Base-by-base conservation (phyloP, 2,329 filamentous ascomycete species). In the Pseudopithomyces maydicus region DNA sequence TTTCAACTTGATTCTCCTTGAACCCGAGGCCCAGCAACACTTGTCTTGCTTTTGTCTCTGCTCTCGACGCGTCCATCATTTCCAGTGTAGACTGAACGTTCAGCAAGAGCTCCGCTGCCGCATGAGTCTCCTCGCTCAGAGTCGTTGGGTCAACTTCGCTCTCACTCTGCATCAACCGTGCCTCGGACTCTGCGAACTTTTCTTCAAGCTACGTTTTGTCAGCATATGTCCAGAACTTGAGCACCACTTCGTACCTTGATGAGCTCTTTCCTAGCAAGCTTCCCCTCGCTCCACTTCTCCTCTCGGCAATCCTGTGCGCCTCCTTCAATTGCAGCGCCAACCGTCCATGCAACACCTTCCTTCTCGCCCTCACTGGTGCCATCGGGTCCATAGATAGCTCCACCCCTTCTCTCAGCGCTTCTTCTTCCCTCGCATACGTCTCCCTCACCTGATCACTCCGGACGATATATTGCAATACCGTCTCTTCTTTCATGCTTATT, bases 251-350 rank as follows among this genome's bases (percentile, higher is more conserved):
- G 5, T 51, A 51, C 48, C 3, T 84, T 83, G 48, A 87, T 85
- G 17, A 95, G 75, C 1, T 87, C 85, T 66, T 95, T 94, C n/a
- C 91, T 82, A 0, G 91, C 91, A 58, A 89, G 84, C 70, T 90
- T 78, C 0, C 92, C 41, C 91, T 79, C 1, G 90, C 84, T 33
- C 92, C 91, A 67, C 90, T 94, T 50, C 90, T 81, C 39, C 92
- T 77, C 41, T 86, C 81, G 7, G 91, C 90, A 68, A 91, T 87
- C 63, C 92, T 90, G 67, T 91, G 87, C 0, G 88, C 83, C 19
- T 88, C 82, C 54, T 90, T 90, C 2, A 92, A 78, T 6, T 85
- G 82, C 65, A 84, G 82, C 62, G 85, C 82, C 36, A 90, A 78
- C 20, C 86, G 81, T 59, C 87, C 82, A 65, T 90, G 84, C 23